Evolutionary conservation across 78 protist species (phyloP).

Genomic region (Dictyostelium citrinum): DNA sequence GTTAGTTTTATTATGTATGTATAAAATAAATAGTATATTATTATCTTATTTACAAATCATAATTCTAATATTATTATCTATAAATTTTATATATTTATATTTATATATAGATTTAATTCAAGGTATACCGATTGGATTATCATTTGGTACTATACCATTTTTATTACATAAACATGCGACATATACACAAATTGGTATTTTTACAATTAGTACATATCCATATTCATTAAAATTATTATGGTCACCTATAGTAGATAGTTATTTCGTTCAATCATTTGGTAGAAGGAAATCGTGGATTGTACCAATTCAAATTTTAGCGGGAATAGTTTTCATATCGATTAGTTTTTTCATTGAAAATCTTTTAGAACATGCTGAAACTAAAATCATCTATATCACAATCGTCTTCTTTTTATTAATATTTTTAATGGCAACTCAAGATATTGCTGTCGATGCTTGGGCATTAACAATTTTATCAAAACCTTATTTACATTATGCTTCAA

Average conservation of each 20-base stretch:
- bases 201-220: slow-evolving; percentile 82
- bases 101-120: slow-evolving; percentile 68
- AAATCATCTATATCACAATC: not conserved
- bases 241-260: slow-evolving; percentile 90
- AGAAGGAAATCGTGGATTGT: slow-evolving; percentile 92
- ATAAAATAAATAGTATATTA: no score
- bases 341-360: slow-evolving; percentile 4
- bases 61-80: no score
- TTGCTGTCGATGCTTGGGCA: slow-evolving; percentile 96
- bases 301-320: slow-evolving; percentile 81
- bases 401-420: slow-evolving; percentile 20
- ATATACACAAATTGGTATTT: slow-evolving; percentile 70
- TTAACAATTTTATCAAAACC: slow-evolving; percentile 67
- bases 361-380: not conserved
- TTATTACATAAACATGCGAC: slow-evolving; percentile 65
- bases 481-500: slow-evolving; percentile 78
- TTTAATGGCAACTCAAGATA: slow-evolving; percentile 90
- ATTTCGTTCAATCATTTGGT: slow-evolving; percentile 62
- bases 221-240: slow-evolving; percentile 89
- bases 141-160: slow-evolving; percentile 80
- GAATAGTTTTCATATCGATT: slow-evolving; percentile 5
- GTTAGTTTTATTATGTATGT: slow-evolving; percentile 29
- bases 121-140: slow-evolving; percentile 86
- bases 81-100: not conserved
- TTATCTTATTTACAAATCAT: no score